These are phyloP conservation scores for Scheffersomyces ergatensis DNA, from an alignment of 805 yeast species.

Conservation along the genomic window DNA sequence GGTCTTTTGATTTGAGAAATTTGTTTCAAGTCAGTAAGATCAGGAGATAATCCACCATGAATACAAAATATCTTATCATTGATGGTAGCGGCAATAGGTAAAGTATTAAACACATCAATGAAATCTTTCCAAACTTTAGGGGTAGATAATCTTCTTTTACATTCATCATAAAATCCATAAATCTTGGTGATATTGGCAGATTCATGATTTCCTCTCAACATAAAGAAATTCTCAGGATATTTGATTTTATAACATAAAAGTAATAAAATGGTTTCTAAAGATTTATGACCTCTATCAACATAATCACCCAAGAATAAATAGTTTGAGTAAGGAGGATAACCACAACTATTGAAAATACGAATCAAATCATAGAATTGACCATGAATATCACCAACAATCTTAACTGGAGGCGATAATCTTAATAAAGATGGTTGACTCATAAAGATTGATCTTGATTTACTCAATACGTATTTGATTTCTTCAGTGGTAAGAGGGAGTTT, in stretches of 20 bases:
- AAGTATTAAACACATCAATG: slow-evolving; percentile 55
- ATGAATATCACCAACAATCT: slow-evolving; percentile 82
- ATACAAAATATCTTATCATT: slow-evolving; percentile 58
- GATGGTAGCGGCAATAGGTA: slow-evolving; percentile 62
- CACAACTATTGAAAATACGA: slow-evolving; percentile 56
- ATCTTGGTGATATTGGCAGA: slow-evolving; percentile 57
- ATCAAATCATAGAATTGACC: slow-evolving; percentile 59
- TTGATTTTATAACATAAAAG: slow-evolving; percentile 54
- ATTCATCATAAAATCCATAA: slow-evolving; percentile 61
- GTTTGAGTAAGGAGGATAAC: slow-evolving; percentile 57
- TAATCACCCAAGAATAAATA: slow-evolving; percentile 59
- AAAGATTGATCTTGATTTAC: slow-evolving; percentile 58
- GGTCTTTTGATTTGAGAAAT: slow-evolving; percentile 73
- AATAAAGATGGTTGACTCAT: slow-evolving; percentile 63
- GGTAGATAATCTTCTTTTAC: slow-evolving; percentile 48
- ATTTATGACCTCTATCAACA: slow-evolving; percentile 59
- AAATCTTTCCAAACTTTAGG: slow-evolving; percentile 50
- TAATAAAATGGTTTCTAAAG: slow-evolving; percentile 52
- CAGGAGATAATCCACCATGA: slow-evolving; percentile 77
- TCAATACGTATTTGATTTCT: slow-evolving; percentile 58
- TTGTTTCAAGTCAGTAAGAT: slow-evolving; percentile 60
- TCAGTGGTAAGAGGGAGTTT: slow-evolving; percentile 49
- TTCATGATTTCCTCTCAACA: slow-evolving; percentile 61
- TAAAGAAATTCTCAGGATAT: slow-evolving; percentile 59
- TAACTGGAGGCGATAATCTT: slow-evolving; percentile 73